Evolutionary conservation across 2,329 filamentous ascomycete species (phyloP).

Genomic region (Xenoacremonium recifei): DNA sequence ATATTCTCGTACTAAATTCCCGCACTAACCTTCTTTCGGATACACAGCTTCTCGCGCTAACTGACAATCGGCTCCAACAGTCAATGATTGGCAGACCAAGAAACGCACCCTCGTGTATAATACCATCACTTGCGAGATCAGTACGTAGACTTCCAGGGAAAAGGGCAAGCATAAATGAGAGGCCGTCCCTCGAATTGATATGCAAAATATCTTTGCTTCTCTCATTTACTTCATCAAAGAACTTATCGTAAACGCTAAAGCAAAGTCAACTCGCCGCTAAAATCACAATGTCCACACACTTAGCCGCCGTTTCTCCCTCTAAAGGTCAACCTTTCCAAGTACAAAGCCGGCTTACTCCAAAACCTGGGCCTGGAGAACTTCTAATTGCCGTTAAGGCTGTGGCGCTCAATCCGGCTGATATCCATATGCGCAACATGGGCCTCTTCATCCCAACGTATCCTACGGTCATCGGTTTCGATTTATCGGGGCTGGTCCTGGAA

Average conservation of each 20-base stretch:
- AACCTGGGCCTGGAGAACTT: constrained; percentile 44
- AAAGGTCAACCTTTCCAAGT: constrained; percentile 38
- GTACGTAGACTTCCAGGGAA: no score
- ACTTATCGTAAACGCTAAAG: no score
- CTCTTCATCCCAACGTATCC: constrained; percentile 41
- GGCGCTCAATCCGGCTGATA: constrained; percentile 48
- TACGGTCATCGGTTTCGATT: constrained; percentile 41
- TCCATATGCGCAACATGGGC: constrained; percentile 39
- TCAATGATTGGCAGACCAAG: constrained; percentile 30
- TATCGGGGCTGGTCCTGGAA: constrained; percentile 41
- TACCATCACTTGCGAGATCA: no score
- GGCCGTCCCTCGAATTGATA: no score
- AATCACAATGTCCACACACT: constrained; percentile 37
- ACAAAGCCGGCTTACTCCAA: constrained; percentile 39
- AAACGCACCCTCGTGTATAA: no score
- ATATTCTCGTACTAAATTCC: no score
- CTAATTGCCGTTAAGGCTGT: constrained; percentile 47
- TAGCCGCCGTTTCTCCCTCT: constrained; percentile 35
- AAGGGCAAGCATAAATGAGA: no score
- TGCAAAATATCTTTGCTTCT: no score
- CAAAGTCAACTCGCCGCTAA: no score
- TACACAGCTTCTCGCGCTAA: constrained; percentile 20
- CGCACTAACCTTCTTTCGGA: constrained; percentile 18
- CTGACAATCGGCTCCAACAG: constrained; percentile 20
- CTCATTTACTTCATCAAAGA: no score